These are phyloP conservation scores for Ettlia oleoabundans DNA, from an alignment of 139 green algal species.

Conservation along the genomic window DNA sequence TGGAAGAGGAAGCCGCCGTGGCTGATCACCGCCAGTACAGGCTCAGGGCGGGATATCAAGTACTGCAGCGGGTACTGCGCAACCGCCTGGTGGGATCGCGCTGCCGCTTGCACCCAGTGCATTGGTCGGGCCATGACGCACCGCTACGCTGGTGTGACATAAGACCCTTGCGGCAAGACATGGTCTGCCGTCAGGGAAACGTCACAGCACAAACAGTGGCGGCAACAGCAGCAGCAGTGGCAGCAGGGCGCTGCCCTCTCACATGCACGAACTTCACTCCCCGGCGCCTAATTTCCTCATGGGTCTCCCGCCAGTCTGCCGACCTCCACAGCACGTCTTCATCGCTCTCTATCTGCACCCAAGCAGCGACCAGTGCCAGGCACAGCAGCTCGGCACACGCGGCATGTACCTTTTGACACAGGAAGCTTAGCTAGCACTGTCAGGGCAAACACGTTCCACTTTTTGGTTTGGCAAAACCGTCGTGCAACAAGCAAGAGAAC, in stretches of 20 bases:
- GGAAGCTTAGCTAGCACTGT: no score
- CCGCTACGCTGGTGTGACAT: no score
- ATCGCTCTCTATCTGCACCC: constrained; percentile 43
- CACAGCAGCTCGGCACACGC: not conserved
- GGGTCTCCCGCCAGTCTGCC: constrained; percentile 34
- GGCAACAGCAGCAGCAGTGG: not conserved
- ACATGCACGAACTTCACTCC: constrained; percentile 44
- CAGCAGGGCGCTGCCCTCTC: not conserved
- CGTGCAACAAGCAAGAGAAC: not conserved
- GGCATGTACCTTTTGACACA: no score
- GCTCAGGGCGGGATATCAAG: constrained; percentile 46
- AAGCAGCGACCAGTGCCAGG: no score
- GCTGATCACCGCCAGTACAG: constrained; percentile 51
- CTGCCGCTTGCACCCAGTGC: no score
- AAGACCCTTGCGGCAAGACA: not conserved
- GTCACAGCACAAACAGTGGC: not conserved
- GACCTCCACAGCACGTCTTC: constrained; percentile 45
- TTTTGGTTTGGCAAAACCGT: no score
- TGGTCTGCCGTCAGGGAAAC: not conserved
- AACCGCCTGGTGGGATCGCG: no score
- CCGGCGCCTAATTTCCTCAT: constrained; percentile 42
- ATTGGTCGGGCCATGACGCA: no score
- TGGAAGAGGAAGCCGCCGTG: constrained; percentile 54
- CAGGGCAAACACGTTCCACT: not conserved
- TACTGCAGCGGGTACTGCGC: no score